Percentiles rank a stretch among this genome's conserved stretches.
phyloP scores from a whole-genome alignment of 371 early-diverging fungal species.

The Capillidium heterosporum region DNA sequence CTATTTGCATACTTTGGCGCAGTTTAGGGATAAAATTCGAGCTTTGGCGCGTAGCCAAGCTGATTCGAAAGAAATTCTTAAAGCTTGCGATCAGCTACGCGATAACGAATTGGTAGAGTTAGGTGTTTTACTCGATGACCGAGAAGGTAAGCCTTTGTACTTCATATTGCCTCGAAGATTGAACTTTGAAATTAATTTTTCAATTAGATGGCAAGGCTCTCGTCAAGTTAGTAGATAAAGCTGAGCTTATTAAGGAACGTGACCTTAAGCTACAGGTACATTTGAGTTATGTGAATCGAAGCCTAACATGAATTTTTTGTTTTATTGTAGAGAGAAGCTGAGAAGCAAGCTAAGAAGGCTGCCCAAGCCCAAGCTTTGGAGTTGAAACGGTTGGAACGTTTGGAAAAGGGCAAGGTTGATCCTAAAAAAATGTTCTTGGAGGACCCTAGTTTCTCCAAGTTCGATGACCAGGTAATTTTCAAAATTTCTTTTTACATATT shows the following conservation, averaged over 20 bases:
- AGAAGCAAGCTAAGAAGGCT: constrained; percentile 43
- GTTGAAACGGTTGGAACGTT: constrained; percentile 39
- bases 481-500: neutral
- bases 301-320: neutral
- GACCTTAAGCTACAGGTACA: constrained; percentile 22
- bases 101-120: constrained; percentile 70
- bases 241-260: constrained; percentile 42
- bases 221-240: constrained; percentile 72
- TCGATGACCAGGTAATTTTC: constrained; percentile 40
- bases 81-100: constrained; percentile 66
- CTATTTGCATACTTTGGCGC: constrained; percentile 54
- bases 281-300: neutral
- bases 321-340: constrained; percentile 31
- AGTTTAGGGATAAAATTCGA: constrained; percentile 79
- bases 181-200: neutral
- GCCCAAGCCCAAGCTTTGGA: constrained; percentile 39
- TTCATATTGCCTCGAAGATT: neutral
- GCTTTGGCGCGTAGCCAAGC: constrained; percentile 23
- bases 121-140: constrained; percentile 83
- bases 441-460: constrained; percentile 40
- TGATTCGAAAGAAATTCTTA: constrained; percentile 38
- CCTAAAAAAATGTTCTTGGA: constrained; percentile 64
- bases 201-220: constrained; percentile 60
- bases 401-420: constrained; percentile 54
- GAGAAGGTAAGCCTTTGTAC: constrained; percentile 29